Conservation (phyloP, 2,329 filamentous ascomycete species). For the Exutisphaerella laricina region DNA sequence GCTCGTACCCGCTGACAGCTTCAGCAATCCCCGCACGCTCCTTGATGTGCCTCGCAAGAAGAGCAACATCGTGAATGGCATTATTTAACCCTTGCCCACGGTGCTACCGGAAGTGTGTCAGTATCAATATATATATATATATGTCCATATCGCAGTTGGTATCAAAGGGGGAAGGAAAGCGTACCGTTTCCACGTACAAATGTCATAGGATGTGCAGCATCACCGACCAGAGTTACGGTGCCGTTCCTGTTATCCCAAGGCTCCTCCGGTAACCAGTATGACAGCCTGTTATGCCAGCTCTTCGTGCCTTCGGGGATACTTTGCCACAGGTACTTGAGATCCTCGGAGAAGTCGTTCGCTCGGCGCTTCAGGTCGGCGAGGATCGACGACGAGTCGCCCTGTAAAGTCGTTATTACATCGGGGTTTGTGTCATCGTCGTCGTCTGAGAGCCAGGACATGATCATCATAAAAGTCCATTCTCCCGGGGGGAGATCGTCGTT, state of each 20-base stretch:
- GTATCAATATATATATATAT: too few relatives aligned
- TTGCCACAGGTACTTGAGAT: conserved; percentile 13
- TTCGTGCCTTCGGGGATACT: conserved; percentile 16
- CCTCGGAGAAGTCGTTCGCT: conserved; percentile 13
- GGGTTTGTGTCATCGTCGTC: conserved; percentile 4
- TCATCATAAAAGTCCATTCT: conserved; percentile 21
- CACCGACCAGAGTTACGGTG: conserved; percentile 33
- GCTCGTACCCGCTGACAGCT: conserved; percentile 14
- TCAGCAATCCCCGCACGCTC: conserved; percentile 8
- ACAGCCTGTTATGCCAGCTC: conserved; percentile 19
- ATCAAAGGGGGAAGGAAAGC: too few relatives aligned
- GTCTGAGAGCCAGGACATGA: conserved; percentile 15
- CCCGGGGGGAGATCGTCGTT: conserved; percentile 8
- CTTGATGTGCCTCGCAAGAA: conserved; percentile 13
- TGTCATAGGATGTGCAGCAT: conserved; percentile 42
- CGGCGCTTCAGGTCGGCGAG: conserved; percentile 13
- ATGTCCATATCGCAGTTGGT: too few relatives aligned
- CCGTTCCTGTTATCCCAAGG: conserved; percentile 27
- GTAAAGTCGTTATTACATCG: background rate
- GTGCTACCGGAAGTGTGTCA: too few relatives aligned
- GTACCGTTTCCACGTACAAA: too few relatives aligned
- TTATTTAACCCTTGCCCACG: conserved; percentile 46
- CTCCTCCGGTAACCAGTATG: conserved; percentile 21
- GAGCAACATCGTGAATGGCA: conserved; percentile 36
- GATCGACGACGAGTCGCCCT: conserved; percentile 11